These are phyloP conservation scores for Pseudevernia furfuracea DNA, from an alignment of 495 filamentous ascomycete genomes.

Conservation along the genomic window DNA sequence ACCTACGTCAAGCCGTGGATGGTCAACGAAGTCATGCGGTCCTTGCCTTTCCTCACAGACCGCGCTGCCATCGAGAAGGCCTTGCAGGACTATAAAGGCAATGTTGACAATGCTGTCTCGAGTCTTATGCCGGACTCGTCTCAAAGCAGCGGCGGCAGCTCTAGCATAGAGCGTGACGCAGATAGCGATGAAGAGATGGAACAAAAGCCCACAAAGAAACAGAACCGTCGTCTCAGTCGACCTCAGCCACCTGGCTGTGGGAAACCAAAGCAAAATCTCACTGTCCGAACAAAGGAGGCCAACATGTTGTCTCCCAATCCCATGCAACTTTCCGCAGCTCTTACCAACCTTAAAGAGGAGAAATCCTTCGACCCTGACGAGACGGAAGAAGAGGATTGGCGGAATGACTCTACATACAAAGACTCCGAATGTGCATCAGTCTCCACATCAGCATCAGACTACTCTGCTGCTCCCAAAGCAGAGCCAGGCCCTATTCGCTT, in stretches of 20 bases:
- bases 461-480: constrained; percentile 21
- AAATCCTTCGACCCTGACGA: constrained; percentile 24
- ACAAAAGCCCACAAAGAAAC: constrained; percentile 42
- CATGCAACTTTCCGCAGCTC: constrained; percentile 17
- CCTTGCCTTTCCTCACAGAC: constrained; percentile 49
- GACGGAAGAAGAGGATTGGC: constrained; percentile 30
- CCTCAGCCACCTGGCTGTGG: constrained; percentile 24
- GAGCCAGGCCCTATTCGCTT: constrained; percentile 22
- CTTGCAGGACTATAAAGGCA: constrained; percentile 52
- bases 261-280: constrained; percentile 21
- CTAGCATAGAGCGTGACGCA: constrained; percentile 41
- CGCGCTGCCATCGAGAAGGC: constrained; percentile 48
- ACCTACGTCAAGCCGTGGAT: constrained; percentile 50
- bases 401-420: constrained; percentile 23
- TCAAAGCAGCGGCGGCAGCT: constrained; percentile 34
- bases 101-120: constrained; percentile 52
- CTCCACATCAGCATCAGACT: constrained; percentile 29
- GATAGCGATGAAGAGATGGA: constrained; percentile 42
- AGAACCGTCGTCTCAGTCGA: constrained; percentile 36
- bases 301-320: constrained; percentile 19
- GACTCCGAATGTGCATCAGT: constrained; percentile 26
- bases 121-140: constrained; percentile 48
- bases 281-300: constrained; percentile 21
- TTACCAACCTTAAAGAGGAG: constrained; percentile 17
- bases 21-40: constrained; percentile 49